Evolutionary conservation across 2,329 filamentous ascomycete species (phyloP).

Genomic region (Monilinia vaccinii-corymbosi): DNA sequence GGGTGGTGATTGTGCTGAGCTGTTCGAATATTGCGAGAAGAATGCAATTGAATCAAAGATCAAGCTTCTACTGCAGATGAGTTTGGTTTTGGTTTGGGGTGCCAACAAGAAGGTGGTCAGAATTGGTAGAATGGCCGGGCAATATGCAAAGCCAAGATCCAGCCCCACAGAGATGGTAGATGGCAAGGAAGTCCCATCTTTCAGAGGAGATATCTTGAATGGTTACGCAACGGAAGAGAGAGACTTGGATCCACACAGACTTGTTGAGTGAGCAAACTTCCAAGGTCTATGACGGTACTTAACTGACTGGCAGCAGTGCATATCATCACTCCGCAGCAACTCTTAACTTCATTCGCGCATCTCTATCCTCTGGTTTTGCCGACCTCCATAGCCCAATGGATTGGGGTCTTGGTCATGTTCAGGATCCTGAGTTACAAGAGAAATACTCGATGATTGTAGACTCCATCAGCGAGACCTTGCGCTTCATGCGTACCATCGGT

Average conservation of each 20-base stretch:
- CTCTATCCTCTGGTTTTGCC: conserved; percentile 79
- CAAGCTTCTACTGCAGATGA: conserved; percentile 95
- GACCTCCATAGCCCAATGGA: conserved; percentile 90
- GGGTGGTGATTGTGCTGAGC: conserved; percentile 92
- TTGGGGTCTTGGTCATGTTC: conserved; percentile 89
- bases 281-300: not conserved
- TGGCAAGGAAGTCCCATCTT: conserved; percentile 75
- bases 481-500: conserved; percentile 90
- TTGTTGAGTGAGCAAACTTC: conserved; percentile 52
- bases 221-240: conserved; percentile 71
- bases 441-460: conserved; percentile 80
- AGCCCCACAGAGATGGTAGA: conserved; percentile 77
- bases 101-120: conserved; percentile 73
- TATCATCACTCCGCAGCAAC: conserved; percentile 96
- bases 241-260: conserved; percentile 69
- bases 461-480: conserved; percentile 81
- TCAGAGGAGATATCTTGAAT: conserved; percentile 93
- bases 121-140: conserved; percentile 91
- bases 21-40: conserved; percentile 93
- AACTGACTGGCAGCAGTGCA: conserved; percentile 42
- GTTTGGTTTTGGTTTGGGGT: conserved; percentile 88
- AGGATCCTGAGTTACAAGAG: conserved; percentile 69
- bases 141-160: conserved; percentile 93
- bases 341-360: conserved; percentile 81
- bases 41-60: conserved; percentile 90